These are phyloP conservation scores for Albifimbria verrucaria DNA, from an alignment of 2,329 filamentous ascomycete species.

Conservation along the genomic window DNA sequence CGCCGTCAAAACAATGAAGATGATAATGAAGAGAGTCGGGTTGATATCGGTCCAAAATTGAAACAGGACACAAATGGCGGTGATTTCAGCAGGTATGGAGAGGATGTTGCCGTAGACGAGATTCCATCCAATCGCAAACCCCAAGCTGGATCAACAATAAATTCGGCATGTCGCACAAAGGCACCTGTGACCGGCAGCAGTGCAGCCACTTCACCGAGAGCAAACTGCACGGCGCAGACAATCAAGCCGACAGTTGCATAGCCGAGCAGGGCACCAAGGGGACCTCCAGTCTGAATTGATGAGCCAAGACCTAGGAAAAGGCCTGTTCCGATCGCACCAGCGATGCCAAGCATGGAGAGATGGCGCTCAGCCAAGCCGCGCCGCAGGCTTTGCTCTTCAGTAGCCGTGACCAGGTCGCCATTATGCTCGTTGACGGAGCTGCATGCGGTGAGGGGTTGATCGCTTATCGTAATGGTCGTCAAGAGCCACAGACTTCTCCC, in stretches of 20 bases:
- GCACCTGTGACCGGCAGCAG: slow-evolving; percentile 60
- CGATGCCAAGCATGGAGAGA: slow-evolving; percentile 60
- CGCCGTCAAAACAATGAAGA: slow-evolving; percentile 49
- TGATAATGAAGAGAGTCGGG: slow-evolving; percentile 38
- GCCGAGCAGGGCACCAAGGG: slow-evolving; percentile 44
- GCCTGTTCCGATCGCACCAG: slow-evolving; percentile 58
- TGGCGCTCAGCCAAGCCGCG: slow-evolving; percentile 34
- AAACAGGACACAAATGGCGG: slow-evolving; percentile 60
- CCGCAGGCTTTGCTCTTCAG: slow-evolving; percentile 18
- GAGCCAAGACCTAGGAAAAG: slow-evolving; percentile 57
- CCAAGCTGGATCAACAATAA: slow-evolving; percentile 59
- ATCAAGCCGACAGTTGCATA: slow-evolving; percentile 56
- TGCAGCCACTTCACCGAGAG: slow-evolving; percentile 58
- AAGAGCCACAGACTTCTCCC: no score
- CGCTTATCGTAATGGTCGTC: no score
- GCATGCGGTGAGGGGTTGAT: no score
- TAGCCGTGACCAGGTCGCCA: slow-evolving; percentile 17
- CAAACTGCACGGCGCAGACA: slow-evolving; percentile 52
- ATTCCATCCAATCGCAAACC: slow-evolving; percentile 53
- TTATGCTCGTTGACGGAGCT: not conserved
- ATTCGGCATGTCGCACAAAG: slow-evolving; percentile 58
- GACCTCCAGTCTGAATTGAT: slow-evolving; percentile 49
- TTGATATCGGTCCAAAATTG: slow-evolving; percentile 61
- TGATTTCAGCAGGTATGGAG: slow-evolving; percentile 58
- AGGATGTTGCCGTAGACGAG: slow-evolving; percentile 53